Evolutionary conservation across 2,329 filamentous ascomycete species (phyloP).

Genomic region (Apiospora arundinis): DNA sequence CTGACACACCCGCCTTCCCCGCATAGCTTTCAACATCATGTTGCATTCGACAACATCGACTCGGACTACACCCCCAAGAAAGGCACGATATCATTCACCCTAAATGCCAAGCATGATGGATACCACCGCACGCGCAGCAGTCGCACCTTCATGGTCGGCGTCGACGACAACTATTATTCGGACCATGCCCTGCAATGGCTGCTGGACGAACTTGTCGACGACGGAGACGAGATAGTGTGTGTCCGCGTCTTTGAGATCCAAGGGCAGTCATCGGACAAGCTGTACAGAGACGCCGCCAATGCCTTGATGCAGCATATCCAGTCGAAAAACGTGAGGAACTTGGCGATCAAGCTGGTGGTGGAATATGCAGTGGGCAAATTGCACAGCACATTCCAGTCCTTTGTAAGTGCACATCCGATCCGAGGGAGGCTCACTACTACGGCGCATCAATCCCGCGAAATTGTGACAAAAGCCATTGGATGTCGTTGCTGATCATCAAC

Average conservation of each 20-base stretch:
- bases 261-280: conserved; percentile 68
- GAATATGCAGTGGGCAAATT: conserved; percentile 91
- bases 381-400: conserved; percentile 86
- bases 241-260: conserved; percentile 88
- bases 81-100: conserved; percentile 72
- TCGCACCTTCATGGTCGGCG: conserved; percentile 87
- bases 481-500: neutral
- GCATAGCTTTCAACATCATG: conserved; percentile 63
- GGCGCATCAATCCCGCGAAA: neutral
- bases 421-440: neutral
- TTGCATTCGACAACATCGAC: conserved; percentile 66
- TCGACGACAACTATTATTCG: conserved; percentile 90
- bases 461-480: neutral
- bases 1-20: conserved; percentile 41
- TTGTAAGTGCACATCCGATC: conserved; percentile 62
- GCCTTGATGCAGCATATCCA: conserved; percentile 78
- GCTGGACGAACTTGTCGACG: conserved; percentile 88
- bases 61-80: conserved; percentile 63
- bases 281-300: conserved; percentile 79
- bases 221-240: conserved; percentile 92
- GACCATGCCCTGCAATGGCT: conserved; percentile 93
- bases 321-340: conserved; percentile 77
- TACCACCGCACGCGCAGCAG: conserved; percentile 82
- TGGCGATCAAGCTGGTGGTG: conserved; percentile 82
- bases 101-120: conserved; percentile 85